Evolutionary conservation across 495 filamentous ascomycete genomes (phyloP).

Genomic region (Xylaria bambusicola): DNA sequence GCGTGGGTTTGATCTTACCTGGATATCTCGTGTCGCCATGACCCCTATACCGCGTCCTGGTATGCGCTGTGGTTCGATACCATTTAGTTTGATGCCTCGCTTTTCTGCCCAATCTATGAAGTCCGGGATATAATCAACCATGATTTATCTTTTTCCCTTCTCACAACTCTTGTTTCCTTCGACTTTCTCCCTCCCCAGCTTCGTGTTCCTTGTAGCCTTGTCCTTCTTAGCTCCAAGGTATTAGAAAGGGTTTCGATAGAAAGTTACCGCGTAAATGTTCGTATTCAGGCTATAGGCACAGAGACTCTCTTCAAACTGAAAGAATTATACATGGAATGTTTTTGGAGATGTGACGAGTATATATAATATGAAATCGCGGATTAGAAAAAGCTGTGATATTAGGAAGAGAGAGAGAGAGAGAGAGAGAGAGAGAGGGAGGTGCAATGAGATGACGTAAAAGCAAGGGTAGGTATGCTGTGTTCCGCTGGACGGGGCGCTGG

Average conservation of each 20-base stretch:
- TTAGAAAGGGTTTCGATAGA: neutral
- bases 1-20: slow-evolving; percentile 46
- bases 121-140: slow-evolving; percentile 41
- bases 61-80: slow-evolving; percentile 59
- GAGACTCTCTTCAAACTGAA: neutral
- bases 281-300: neutral
- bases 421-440: neutral
- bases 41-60: slow-evolving; percentile 74
- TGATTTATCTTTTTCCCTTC: neutral
- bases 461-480: slow-evolving; percentile 16
- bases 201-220: too few species aligned
- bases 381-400: too few species aligned
- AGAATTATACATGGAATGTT: neutral
- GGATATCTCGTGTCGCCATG: slow-evolving; percentile 62
- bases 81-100: slow-evolving; percentile 59
- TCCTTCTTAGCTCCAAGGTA: too few species aligned
- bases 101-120: slow-evolving; percentile 65
- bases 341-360: neutral
- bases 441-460: neutral
- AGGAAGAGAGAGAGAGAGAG: too few species aligned
- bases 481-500: slow-evolving; percentile 19
- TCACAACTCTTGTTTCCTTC: too few species aligned
- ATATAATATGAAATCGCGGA: neutral
- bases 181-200: too few species aligned
- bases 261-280: neutral